Evolutionary conservation across 345 rosid species (phyloP), one percentile per base, ranked within the genome.

Genomic region (Populus tremula): DNA sequence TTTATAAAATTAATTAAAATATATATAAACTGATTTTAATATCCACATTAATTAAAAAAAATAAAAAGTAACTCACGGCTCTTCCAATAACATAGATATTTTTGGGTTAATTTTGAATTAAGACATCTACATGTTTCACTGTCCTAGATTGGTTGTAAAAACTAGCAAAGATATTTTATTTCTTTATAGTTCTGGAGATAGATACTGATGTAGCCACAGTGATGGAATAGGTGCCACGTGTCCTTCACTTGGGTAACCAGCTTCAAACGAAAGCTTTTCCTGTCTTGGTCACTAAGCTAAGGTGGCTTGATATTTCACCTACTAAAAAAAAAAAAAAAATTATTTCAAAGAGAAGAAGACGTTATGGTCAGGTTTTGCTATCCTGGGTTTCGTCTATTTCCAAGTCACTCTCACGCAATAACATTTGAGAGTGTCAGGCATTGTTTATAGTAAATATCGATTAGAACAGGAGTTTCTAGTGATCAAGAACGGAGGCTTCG

Each of bases 171-270:
- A n/a, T 8, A 5, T 10, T 13, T 3, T 27, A 1, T 9, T 2
- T 29, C 10, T 12, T 17, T 25, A 18, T 9, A 1, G 10, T 9
- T 78, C 2, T 29, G 17, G 43, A 73, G 18, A 29, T 35, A 67
- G 82, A 74, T 10, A 59, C 63, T 33, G 47, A 61, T 16, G 33
- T 5, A n/a, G 61, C 82, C 71, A 62, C 75, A 3, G 49, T 6
- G 45, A 23, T n/a, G 80, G 80, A 41, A 50, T 79, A 33, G 20
- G 33, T 17, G 2, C 43, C 56, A 76, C 67, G 77, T 76, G 85
- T 76, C 67, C 65, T 10, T 47, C 70, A 67, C 49, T 45, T 21
- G 25, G 10, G 49, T 25, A 43, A 69, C 59, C 68, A 18, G n/a
- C 59, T 67, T 41, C 72, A 9, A 50, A 36, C 27, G 25, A 65